Percentiles rank a stretch among this genome's conserved stretches.
Conservation (phyloP, 2,329 filamentous ascomycete species). For the Pseudocercospora musae region DNA sequence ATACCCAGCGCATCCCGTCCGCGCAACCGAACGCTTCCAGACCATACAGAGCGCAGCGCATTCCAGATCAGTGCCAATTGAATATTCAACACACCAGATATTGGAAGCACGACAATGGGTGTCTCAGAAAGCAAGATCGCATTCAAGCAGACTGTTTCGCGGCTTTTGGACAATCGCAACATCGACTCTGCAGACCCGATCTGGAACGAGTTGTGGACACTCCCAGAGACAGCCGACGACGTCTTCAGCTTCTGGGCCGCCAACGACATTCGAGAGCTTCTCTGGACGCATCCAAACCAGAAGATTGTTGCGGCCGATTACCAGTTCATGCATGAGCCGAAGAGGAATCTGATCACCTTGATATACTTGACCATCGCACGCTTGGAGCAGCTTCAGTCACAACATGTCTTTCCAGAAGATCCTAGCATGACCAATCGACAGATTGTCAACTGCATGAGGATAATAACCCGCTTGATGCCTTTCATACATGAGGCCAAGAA, state of each 20-base stretch:
- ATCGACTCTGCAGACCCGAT: conserved; percentile 87
- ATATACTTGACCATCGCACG: conserved; percentile 32
- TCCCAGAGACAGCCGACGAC: conserved; percentile 92
- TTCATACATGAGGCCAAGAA: conserved; percentile 89
- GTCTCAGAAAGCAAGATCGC: conserved; percentile 98
- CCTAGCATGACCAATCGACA: conserved; percentile 79
- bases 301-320: conserved; percentile 42
- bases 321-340: conserved; percentile 19
- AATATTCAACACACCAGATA: not conserved
- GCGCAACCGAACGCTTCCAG: not conserved
- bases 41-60: not conserved
- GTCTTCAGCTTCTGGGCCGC: conserved; percentile 94
- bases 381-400: conserved; percentile 24
- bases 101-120: conserved; percentile 61
- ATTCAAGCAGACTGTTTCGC: conserved; percentile 98
- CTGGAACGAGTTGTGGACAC: conserved; percentile 85
- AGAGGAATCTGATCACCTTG: conserved; percentile 35
- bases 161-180: conserved; percentile 83
- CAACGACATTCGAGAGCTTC: conserved; percentile 41
- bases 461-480: conserved; percentile 83
- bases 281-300: conserved; percentile 35
- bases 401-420: conserved; percentile 45
- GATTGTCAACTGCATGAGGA: conserved; percentile 90
- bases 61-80: not conserved
- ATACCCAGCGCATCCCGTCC: not conserved